These are phyloP conservation scores for Fusarium floridanum DNA, from an alignment of 2,329 filamentous ascomycete genomes.

Conservation along the genomic window DNA sequence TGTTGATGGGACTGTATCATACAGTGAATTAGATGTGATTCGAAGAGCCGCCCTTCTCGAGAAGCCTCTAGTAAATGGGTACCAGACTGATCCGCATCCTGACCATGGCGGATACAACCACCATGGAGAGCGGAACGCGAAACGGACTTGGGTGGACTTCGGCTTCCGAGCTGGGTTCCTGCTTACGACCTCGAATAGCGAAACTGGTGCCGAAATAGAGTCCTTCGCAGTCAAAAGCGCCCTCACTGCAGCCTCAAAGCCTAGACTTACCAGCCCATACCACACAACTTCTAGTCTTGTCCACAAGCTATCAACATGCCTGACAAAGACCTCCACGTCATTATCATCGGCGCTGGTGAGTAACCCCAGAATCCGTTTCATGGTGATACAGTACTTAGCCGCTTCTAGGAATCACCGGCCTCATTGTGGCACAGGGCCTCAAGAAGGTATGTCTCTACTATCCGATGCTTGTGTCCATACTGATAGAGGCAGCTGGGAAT, in stretches of 20 bases:
- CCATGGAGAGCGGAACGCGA: constrained; percentile 23
- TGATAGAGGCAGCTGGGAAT: constrained; percentile 18
- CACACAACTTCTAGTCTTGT: neutral
- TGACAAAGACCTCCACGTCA: constrained; percentile 28
- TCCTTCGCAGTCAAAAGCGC: neutral
- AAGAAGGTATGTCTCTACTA: constrained; percentile 17
- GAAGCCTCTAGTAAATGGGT: neutral
- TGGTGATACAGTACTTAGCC: neutral
- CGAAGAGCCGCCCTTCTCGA: accelerated
- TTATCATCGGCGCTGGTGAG: constrained; percentile 38
- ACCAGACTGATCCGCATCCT: neutral
- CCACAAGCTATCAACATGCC: constrained; percentile 20
- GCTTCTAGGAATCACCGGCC: constrained; percentile 30
- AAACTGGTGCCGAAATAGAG: neutral
- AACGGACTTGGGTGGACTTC: constrained; percentile 30
- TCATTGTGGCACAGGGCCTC: constrained; percentile 36
- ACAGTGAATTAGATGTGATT: neutral
- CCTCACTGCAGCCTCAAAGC: neutral
- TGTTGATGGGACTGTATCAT: neutral
- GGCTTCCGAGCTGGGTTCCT: constrained; percentile 25
- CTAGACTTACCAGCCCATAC: neutral
- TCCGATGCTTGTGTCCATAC: accelerated
- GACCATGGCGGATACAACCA: neutral
- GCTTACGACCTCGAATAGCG: no score
- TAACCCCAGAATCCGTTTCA: neutral